Evolutionary conservation across 2,329 filamentous ascomycete genomes (phyloP), one percentile per base, ranked within the genome.

Genomic region (Beauveria medogensis): DNA sequence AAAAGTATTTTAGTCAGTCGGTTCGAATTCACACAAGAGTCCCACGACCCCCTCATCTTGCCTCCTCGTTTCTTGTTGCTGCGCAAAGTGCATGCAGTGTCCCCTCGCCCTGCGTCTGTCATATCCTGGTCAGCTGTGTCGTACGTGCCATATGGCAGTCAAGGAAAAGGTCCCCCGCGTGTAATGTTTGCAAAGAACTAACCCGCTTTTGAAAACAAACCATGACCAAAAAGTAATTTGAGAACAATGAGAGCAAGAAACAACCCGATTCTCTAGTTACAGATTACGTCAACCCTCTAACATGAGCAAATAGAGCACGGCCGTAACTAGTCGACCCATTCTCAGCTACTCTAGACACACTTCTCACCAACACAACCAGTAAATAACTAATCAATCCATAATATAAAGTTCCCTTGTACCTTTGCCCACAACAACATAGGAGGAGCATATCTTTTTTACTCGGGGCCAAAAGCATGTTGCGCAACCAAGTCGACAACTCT

Each of bases 391-490:
- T 8, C 47, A 48, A 26, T 48, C 54, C 54, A 56, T 56, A 48
- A 48, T 56, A 56, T 56, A 56, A 26, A 56, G 54, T 56, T 56
- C 22, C 14, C n/a, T 40, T 28, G n/a, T 55, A n/a, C 54, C 40
- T 34, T 12, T 55, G 26, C 26, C 54, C 43, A 47, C 55, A 48
- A 57, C 30, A 14, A 30, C 24, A 55, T 14, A 28, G 9, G 14
- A 48, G 44, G 20, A 57, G 14, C 34, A 16, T 37, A 2, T 16
- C 5, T 16, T 37, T 37, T 37, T 37, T 16, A 14, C 9, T 10
- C 12, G 10, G 34, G 16, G 12, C 34, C 12, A 28, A 48, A 44
- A 48, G 55, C 43, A 20, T 48, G 30, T 34, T 47, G 43, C 52
- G 22, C 41, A 30, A 40, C 44, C 22, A 20, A 57, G 20, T 50